Conservation (phyloP, 495 filamentous ascomycete genomes). For the Zalerion maritima region DNA sequence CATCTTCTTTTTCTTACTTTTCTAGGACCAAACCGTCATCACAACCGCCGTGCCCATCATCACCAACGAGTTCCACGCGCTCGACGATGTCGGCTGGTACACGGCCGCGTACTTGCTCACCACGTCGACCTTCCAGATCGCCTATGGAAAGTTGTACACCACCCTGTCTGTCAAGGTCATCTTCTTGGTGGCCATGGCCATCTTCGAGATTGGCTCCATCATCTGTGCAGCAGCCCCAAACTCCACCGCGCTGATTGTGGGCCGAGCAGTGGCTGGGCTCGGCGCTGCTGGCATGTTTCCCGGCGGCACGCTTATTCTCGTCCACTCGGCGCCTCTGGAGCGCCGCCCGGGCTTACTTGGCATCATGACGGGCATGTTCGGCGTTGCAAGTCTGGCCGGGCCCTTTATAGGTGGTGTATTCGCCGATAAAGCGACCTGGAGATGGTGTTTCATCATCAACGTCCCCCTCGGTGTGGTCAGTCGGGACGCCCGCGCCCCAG, state of each 20-base stretch:
- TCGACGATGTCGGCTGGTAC: constrained; percentile 33
- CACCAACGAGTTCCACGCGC: constrained; percentile 21
- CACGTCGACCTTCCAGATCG: constrained; percentile 26
- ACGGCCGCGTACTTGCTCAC: constrained; percentile 32
- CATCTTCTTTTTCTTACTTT: too few species aligned
- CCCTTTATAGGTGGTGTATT: constrained; percentile 45
- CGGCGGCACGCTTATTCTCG: constrained; percentile 24
- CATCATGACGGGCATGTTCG: constrained; percentile 35
- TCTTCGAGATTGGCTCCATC: constrained; percentile 37
- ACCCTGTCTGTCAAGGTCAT: constrained; percentile 25
- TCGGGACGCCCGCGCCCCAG: constrained; percentile 3
- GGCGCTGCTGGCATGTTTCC: constrained; percentile 20
- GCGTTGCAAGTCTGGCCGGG: constrained; percentile 53
- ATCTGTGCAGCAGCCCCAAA: constrained; percentile 37
- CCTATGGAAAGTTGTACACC: constrained; percentile 32
- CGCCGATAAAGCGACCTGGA: constrained; percentile 39
- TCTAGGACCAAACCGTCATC: constrained; percentile 21
- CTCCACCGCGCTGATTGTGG: constrained; percentile 36
- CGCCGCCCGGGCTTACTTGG: constrained; percentile 23
- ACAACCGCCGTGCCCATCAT: constrained; percentile 29
- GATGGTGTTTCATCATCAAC: constrained; percentile 77
- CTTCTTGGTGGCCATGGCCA: constrained; percentile 29
- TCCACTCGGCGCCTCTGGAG: constrained; percentile 18
- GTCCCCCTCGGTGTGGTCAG: constrained; percentile 48
- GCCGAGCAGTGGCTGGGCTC: constrained; percentile 36